Conservation (phyloP, 192 early-diverging fungal species). For the Piromyces sp. region DNA sequence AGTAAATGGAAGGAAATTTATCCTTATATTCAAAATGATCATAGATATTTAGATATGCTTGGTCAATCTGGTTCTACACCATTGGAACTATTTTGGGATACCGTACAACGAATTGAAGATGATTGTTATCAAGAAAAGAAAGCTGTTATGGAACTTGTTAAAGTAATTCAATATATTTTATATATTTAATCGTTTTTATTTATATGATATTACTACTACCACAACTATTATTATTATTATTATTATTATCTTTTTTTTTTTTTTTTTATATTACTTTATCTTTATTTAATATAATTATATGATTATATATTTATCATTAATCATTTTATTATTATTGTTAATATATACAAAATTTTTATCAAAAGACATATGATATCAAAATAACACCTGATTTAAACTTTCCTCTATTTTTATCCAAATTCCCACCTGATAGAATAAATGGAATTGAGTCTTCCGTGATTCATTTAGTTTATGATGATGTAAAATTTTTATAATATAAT, state of each 20-base stretch:
- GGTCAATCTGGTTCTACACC: constrained; percentile 71
- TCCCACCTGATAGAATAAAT: constrained; percentile 12
- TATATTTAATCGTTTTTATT: too few relatives aligned
- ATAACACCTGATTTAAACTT: constrained; percentile 24
- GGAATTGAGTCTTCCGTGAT: constrained; percentile 13
- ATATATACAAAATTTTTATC: too few relatives aligned
- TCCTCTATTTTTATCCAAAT: constrained; percentile 11
- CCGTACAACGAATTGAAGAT: constrained; percentile 64
- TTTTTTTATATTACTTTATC: background rate
- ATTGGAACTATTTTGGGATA: constrained; percentile 86
- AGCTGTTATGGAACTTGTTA: constrained; percentile 41
- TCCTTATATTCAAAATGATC: constrained; percentile 49
- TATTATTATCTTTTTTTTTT: too few relatives aligned
- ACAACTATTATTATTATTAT: too few relatives aligned
- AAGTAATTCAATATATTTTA: constrained; percentile 11
- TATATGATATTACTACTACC: too few relatives aligned
- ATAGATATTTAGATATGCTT: constrained; percentile 48
- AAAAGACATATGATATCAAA: constrained; percentile 20
- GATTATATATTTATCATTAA: too few relatives aligned
- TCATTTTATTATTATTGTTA: too few relatives aligned
- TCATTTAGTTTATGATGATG: constrained; percentile 29
- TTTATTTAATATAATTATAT: background rate
- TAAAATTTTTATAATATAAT: constrained; percentile 2
- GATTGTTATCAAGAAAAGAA: constrained; percentile 47
- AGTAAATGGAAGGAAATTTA: constrained; percentile 76